Evolutionary conservation across 495 filamentous ascomycete species (phyloP).

Genomic region (Penicillium angulare): DNA sequence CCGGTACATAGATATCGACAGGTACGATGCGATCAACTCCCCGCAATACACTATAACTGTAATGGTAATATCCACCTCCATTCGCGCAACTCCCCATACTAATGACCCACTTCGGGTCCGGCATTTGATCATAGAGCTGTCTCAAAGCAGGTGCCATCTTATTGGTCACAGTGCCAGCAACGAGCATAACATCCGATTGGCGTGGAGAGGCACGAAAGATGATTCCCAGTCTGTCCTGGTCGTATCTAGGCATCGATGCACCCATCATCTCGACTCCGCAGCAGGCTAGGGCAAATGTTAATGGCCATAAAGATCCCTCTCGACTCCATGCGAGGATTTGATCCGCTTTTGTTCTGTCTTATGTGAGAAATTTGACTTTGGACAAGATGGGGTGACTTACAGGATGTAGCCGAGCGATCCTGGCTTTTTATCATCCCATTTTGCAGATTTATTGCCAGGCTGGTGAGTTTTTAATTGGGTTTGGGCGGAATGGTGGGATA

Average conservation of each 20-base stretch:
- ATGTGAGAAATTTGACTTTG: too few species aligned
- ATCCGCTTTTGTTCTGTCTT: constrained; percentile 54
- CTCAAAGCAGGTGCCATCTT: constrained; percentile 96
- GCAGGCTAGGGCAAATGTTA: constrained; percentile 97
- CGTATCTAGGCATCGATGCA: constrained; percentile 90
- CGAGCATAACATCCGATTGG: constrained; percentile 97
- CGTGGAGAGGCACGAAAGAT: constrained; percentile 96
- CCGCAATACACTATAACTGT: constrained; percentile 87
- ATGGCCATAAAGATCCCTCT: constrained; percentile 93
- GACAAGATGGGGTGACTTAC: too few species aligned
- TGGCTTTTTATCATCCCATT: too few species aligned
- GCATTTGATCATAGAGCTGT: constrained; percentile 98
- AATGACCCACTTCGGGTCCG: constrained; percentile 93
- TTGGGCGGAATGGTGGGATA: too few species aligned
- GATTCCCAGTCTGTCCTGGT: constrained; percentile 92
- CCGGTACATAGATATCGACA: constrained; percentile 93
- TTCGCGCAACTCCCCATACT: constrained; percentile 95
- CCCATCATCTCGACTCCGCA: constrained; percentile 99
- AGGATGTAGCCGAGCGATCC: too few species aligned
- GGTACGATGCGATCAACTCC: constrained; percentile 94
- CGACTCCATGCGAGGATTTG: constrained; percentile 92
- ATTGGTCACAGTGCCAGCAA: constrained; percentile 92
- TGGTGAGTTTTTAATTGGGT: too few species aligned
- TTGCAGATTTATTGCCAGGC: too few species aligned
- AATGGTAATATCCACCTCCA: constrained; percentile 96